phyloP scores from a whole-genome alignment of 2,329 filamentous ascomycete species.

The Sphaerostilbella broomeana region DNA sequence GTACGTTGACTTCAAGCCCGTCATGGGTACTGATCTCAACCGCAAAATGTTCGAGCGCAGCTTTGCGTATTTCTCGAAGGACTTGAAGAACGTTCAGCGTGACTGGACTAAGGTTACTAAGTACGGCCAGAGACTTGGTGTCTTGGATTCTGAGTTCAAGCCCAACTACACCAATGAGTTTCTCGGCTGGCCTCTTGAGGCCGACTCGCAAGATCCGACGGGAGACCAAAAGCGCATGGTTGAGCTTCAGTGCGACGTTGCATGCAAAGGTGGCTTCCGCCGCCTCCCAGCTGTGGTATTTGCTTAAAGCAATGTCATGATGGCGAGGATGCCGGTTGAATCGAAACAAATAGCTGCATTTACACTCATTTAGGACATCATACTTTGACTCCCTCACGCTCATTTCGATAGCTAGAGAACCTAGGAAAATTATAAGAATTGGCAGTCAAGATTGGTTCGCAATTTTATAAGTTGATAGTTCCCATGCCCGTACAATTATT shows the following conservation, averaged over 20 bases:
- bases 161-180: conserved; percentile 73
- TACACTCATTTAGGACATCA: conserved; percentile 2
- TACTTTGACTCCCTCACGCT: conserved; percentile 9
- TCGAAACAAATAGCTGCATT: neutral
- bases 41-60: conserved; percentile 75
- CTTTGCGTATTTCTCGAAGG: conserved; percentile 68
- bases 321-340: too few relatives aligned
- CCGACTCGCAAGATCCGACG: conserved; percentile 58
- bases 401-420: too few relatives aligned
- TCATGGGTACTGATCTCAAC: conserved; percentile 62
- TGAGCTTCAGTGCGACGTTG: conserved; percentile 60
- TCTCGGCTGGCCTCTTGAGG: conserved; percentile 58
- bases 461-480: too few relatives aligned
- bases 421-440: too few relatives aligned
- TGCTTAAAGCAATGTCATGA: neutral
- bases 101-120: conserved; percentile 74
- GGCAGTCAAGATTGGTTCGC: too few relatives aligned
- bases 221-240: conserved; percentile 73
- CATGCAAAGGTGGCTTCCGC: conserved; percentile 57
- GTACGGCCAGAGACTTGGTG: conserved; percentile 67
- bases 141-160: conserved; percentile 55
- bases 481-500: too few relatives aligned
- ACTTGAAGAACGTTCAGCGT: conserved; percentile 66
- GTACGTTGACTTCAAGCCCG: conserved; percentile 66
- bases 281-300: conserved; percentile 29